Percentiles rank a stretch among this genome's conserved stretches.
Conservation (phyloP, 768 basidiomycete species). For the Calocybe cyanea region DNA sequence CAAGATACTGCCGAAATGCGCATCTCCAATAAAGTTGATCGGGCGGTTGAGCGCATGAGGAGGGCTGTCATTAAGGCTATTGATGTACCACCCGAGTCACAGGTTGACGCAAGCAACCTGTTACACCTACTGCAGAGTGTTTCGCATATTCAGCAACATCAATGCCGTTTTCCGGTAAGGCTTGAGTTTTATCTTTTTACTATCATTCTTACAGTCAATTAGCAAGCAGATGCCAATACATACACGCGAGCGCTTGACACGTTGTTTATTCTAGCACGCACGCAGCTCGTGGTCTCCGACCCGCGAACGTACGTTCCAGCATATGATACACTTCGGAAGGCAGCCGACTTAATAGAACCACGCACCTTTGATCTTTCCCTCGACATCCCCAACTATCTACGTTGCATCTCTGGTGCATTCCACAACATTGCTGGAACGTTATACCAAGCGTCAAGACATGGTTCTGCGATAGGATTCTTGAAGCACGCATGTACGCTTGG, state of each 20-base stretch:
- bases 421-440: slow-evolving; percentile 68
- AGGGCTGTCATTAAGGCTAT: slow-evolving; percentile 42
- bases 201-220: background rate
- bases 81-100: slow-evolving; percentile 25
- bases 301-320: slow-evolving; percentile 43
- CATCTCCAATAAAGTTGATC: slow-evolving; percentile 49
- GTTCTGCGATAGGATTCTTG: slow-evolving; percentile 65
- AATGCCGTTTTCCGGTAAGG: slow-evolving; percentile 26
- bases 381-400: slow-evolving; percentile 50
- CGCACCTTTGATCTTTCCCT: slow-evolving; percentile 16
- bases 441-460: slow-evolving; percentile 60
- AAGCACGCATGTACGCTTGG: slow-evolving; percentile 58
- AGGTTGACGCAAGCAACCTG: slow-evolving; percentile 8
- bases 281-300: slow-evolving; percentile 33
- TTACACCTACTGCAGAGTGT: slow-evolving; percentile 34
- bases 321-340: slow-evolving; percentile 44
- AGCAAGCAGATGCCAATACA: slow-evolving; percentile 28
- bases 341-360: slow-evolving; percentile 29
- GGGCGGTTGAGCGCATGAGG: slow-evolving; percentile 57
- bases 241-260: slow-evolving; percentile 50
- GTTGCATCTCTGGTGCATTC: slow-evolving; percentile 70
- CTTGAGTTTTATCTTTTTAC: slow-evolving; percentile 6
- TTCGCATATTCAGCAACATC: slow-evolving; percentile 24
- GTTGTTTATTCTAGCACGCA: slow-evolving; percentile 50
- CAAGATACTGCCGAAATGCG: slow-evolving; percentile 33